Base-by-base conservation (phyloP, 164 flowering plant genomes). In the Tinospora cordifolia region DNA sequence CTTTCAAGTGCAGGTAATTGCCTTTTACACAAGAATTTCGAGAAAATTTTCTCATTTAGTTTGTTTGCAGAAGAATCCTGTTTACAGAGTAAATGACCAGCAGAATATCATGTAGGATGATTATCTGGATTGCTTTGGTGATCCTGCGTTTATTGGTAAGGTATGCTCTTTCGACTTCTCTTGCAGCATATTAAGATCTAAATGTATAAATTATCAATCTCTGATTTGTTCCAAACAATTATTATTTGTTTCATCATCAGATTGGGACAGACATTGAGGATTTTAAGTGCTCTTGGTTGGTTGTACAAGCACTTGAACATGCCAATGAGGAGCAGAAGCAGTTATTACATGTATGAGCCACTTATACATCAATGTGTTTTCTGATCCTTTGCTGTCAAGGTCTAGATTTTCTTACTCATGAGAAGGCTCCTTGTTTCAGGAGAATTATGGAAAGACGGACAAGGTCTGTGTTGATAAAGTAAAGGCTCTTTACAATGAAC, bases 231-330 rank as follows among this genome's bases (percentile, higher is more conserved):
- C 30, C 3, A 12, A n/a, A 10, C 8, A 72, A 73, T 40, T 38
- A 41, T 66, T 17, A 65, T 60, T 47, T 17, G 57, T 58, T 63
- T n/a, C 51, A 17, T 26, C 66, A 49, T 78, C 85, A 94, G 99
- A 90, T 92, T 72, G 99, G 99, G 69, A 94, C 98, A 10, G 99
- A 92, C 75, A 94, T 94, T 70, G 98, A 94, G 81, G 99, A 94
- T 80, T 94, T 84, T 69, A 92, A 94, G 82, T 94, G 98, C 82
- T 94, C 99, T 65, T 92, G 99, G 99, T 71, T 94, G 85, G 97
- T 88, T n/a, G 98, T 94, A 62, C 89, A 92, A 82, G 99, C 99
- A 51, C 75, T 94, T 67, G 97, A 90, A 74, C 81, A 65, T 17
- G 84, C 84, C 72, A 84, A 81, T 38, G 92, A 86, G 66, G 89